These are phyloP conservation scores for Lentinula lateritia DNA, from an alignment of 768 basidiomycete genomes.

Conservation along the genomic window DNA sequence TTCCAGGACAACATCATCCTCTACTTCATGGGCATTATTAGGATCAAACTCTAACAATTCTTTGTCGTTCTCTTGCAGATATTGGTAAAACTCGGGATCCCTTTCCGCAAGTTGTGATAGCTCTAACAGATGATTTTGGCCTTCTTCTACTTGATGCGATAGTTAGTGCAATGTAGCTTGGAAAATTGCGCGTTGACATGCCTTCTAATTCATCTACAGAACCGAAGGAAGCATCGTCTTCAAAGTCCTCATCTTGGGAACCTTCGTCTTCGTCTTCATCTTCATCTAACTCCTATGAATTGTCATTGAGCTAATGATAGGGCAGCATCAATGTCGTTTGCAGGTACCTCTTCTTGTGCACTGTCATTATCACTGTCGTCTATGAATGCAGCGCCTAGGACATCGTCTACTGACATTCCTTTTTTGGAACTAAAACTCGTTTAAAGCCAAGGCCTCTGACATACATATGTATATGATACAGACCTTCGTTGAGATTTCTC, in stretches of 20 bases:
- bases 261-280: constrained; percentile 32
- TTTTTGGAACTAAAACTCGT: constrained; percentile 32
- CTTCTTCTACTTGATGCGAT: constrained; percentile 48
- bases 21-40: constrained; percentile 30
- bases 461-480: constrained; percentile 2
- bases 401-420: constrained; percentile 70
- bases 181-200: constrained; percentile 18
- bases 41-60: constrained; percentile 82
- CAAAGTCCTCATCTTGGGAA: constrained; percentile 30
- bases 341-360: constrained; percentile 29
- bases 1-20: constrained; percentile 36
- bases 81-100: constrained; percentile 99
- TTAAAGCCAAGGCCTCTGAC: constrained; percentile 4
- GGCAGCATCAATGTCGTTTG: background rate
- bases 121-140: constrained; percentile 69
- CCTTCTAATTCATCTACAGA: constrained; percentile 78
- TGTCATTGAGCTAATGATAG: background rate
- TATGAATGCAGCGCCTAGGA: constrained; percentile 72
- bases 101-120: constrained; percentile 88
- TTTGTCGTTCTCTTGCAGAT: constrained; percentile 90
- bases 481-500: constrained; percentile 24
- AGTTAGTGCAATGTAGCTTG: background rate
- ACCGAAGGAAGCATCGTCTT: constrained; percentile 65
- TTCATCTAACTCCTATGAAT: constrained; percentile 24
- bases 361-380: constrained; percentile 47